Base-by-base conservation (phyloP, 2,329 filamentous ascomycete genomes). In the Rutstroemia sp. region DNA sequence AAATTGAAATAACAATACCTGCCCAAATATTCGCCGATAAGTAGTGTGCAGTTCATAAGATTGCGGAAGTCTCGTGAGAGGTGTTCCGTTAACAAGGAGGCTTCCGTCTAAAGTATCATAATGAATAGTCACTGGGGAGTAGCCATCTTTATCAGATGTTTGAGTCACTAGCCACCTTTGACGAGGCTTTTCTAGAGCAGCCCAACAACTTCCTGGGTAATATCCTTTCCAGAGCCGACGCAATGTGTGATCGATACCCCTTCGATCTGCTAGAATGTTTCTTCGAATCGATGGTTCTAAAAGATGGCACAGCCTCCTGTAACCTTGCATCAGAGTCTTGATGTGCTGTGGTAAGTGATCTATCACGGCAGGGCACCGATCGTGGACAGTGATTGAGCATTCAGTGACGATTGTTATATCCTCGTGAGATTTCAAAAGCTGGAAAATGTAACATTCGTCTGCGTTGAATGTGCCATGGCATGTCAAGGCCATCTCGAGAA, bases 101-200 rank as follows among this genome's bases (percentile, higher is more conserved):
- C 76, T 70, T 0, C 76, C 80, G 0, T 72, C 76, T 2, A 85
- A 60, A 0, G 81, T 49, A 58, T 81, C 80, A 60, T 76, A 76
- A 25, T 77, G 73, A 3, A 79, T 70, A 3, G 30, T 23, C 21
- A 70, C 60, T 4, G 59, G 30, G 2, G 25, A 38, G 25, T 42
- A 37, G 16, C 49, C 50, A n/a, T 14, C 17, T 16, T 57, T 8
- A 9, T 23, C 25, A 34, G 25, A 52, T 4, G 66, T 68, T 5
- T 42, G 57, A 1, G 61, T 69, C 8, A 58, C 52, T 1, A 72
- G 25, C 73, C 73, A 76, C 38, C 70, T 63, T n/a, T 71, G 55
- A 30, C 63, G 64, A 17, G 66, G 64, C 3, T 16, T 37, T 21
- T 58, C 42, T 46, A 70, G 8, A 47, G 60, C 51, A 53, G 41